These are phyloP conservation scores for Candida buenavistaensis DNA, from an alignment of 1,139 yeast species.

Conservation along the genomic window DNA sequence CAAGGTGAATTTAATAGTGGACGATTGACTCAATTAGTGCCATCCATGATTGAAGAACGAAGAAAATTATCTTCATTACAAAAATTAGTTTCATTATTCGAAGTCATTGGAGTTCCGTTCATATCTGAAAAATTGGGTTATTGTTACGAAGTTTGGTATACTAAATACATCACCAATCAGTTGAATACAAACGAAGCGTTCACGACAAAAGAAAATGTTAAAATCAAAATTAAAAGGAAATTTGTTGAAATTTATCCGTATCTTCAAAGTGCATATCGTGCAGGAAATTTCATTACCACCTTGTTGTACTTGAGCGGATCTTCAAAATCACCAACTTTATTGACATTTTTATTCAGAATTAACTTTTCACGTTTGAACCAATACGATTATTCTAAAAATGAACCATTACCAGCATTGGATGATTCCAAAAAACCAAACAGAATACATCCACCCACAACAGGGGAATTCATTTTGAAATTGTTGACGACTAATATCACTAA, in stretches of 20 bases:
- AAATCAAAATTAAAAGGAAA: constrained; percentile 35
- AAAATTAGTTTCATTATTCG: constrained; percentile 56
- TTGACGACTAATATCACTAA: constrained; percentile 30
- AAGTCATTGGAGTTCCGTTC: constrained; percentile 69
- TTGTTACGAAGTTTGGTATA: constrained; percentile 62
- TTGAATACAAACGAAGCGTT: constrained; percentile 33
- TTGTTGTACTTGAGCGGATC: constrained; percentile 69
- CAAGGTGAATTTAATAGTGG: constrained; percentile 27
- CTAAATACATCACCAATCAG: constrained; percentile 54
- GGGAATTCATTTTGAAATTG: constrained; percentile 40
- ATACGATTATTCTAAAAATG: constrained; percentile 59
- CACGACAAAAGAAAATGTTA: constrained; percentile 28
- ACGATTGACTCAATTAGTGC: constrained; percentile 42
- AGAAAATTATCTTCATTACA: constrained; percentile 58
- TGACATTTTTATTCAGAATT: constrained; percentile 63
- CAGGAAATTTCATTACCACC: constrained; percentile 59
- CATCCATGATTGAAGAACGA: constrained; percentile 53
- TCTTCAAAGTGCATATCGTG: constrained; percentile 46
- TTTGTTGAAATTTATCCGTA: constrained; percentile 67
- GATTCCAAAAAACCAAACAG: constrained; percentile 24
- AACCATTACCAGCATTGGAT: constrained; percentile 21
- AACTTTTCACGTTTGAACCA: constrained; percentile 69
- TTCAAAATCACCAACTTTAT: constrained; percentile 61
- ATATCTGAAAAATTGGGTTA: constrained; percentile 67
- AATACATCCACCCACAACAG: constrained; percentile 53